A percentile compares a stretch with the other conserved stretches of the same genome.
Evolutionary conservation across 495 filamentous ascomycete species (phyloP).

Genomic region (Daldinia vernicosa): DNA sequence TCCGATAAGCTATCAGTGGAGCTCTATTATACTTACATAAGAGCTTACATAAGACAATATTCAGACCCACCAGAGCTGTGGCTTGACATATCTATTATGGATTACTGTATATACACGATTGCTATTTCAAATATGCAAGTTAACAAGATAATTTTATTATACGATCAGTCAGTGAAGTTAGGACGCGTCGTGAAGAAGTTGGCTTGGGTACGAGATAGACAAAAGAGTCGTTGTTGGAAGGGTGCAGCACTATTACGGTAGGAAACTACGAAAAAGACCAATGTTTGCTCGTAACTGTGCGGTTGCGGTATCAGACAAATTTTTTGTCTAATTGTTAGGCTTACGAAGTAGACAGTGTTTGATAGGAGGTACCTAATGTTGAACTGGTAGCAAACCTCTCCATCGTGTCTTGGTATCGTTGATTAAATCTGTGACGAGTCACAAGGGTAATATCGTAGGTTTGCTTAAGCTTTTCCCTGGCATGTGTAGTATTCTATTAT

Average conservation of each 20-base stretch:
- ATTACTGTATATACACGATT: neutral
- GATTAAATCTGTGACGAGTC: neutral
- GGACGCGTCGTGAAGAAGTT: neutral
- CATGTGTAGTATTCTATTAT: neutral
- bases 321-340: neutral
- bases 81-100: neutral
- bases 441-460: neutral
- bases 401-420: neutral
- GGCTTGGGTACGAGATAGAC: neutral
- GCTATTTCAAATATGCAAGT: neutral
- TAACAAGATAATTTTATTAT: neutral
- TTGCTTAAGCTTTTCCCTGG: slow-evolving; percentile 1
- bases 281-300: slow-evolving; percentile 17
- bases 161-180: neutral
- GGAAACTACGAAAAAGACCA: neutral
- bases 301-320: neutral
- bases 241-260: neutral
- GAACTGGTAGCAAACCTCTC: slow-evolving; percentile 24
- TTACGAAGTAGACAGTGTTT: neutral
- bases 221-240: neutral
- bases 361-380: neutral
- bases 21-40: neutral
- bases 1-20: slow-evolving; percentile 27
- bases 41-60: neutral
- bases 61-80: neutral